A percentile compares a stretch with the other conserved stretches of the same genome.
phyloP scores from a whole-genome alignment of 805 yeast species.

The Hanseniaspora occidentalis region DNA sequence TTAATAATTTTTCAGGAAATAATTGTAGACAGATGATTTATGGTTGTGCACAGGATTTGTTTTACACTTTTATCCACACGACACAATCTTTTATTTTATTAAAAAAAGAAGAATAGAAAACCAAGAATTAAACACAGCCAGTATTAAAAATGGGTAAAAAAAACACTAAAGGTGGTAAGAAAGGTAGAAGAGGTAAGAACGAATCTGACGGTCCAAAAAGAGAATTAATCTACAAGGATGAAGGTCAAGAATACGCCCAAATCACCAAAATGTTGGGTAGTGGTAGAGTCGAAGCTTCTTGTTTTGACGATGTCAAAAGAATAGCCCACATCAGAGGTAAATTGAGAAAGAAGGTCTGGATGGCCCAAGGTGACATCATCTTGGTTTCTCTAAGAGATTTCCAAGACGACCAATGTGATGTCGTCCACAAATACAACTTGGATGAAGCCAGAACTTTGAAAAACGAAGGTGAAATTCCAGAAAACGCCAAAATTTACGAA shows the following conservation, averaged over 20 bases:
- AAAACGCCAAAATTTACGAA: conserved; percentile 92
- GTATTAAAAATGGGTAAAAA: conserved; percentile 24
- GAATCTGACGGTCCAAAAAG: conserved; percentile 85
- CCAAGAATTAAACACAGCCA: conserved; percentile 2
- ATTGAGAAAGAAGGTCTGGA: conserved; percentile 99
- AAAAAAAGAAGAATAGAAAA: neutral
- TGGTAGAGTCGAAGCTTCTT: conserved; percentile 89
- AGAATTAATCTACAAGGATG: conserved; percentile 84
- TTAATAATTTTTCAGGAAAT: no score
- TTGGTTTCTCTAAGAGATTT: conserved; percentile 93
- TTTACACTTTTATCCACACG: no score
- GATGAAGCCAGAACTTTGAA: conserved; percentile 97
- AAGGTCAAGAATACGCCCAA: conserved; percentile 98
- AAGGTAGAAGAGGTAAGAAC: conserved; percentile 96
- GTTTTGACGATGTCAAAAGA: conserved; percentile 90
- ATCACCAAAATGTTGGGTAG: conserved; percentile 97
- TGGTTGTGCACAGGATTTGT: no score
- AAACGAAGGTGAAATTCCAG: conserved; percentile 94
- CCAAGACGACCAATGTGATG: conserved; percentile 97
- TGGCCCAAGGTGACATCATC: conserved; percentile 96
- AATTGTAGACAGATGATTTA: no score
- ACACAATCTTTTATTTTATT: neutral
- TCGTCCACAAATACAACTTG: conserved; percentile 88
- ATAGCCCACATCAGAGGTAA: conserved; percentile 98
- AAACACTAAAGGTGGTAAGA: conserved; percentile 61